These are phyloP conservation scores for Didymella exigua DNA, from an alignment of 2,329 filamentous ascomycete genomes.

Conservation along the genomic window DNA sequence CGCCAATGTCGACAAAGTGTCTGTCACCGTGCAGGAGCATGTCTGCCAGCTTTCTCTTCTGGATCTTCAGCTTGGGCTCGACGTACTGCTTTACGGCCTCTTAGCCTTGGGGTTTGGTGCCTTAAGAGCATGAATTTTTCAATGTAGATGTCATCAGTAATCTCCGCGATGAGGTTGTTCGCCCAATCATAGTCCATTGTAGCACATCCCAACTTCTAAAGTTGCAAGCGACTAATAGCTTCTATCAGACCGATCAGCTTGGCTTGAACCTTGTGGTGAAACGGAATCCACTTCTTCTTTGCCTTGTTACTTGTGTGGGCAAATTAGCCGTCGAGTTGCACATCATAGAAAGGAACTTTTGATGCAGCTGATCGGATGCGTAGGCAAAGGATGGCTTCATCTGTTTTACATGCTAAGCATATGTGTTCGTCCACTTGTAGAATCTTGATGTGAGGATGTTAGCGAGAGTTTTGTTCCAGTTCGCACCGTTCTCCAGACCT, in stretches of 20 bases:
- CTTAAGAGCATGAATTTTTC: slow-evolving; percentile 17
- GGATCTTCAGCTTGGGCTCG: slow-evolving; percentile 17
- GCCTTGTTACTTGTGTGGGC: slow-evolving; percentile 25
- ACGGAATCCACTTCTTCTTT: slow-evolving; percentile 17
- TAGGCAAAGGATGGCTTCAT: neutral
- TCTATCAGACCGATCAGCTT: slow-evolving; percentile 7
- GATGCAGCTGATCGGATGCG: neutral
- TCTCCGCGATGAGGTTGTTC: slow-evolving; percentile 19
- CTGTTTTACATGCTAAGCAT: neutral
- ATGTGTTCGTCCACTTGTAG: slow-evolving; percentile 14
- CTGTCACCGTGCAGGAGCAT: slow-evolving; percentile 7
- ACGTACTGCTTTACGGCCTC: slow-evolving; percentile 17
- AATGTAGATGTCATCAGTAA: slow-evolving; percentile 23
- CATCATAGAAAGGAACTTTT: slow-evolving; percentile 5
- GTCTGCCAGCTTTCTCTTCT: slow-evolving; percentile 13
- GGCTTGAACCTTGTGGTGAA: slow-evolving; percentile 1
- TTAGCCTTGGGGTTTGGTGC: neutral
- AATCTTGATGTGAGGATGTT: slow-evolving; percentile 18
- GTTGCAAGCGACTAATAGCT: neutral
- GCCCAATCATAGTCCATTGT: slow-evolving; percentile 19
- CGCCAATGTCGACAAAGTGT: slow-evolving; percentile 21
- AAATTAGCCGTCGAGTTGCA: slow-evolving; percentile 21
- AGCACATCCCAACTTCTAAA: slow-evolving; percentile 5
- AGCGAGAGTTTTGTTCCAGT: slow-evolving; percentile 29
- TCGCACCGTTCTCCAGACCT: slow-evolving; percentile 21